Evolutionary conservation across 2,329 filamentous ascomycete species (phyloP), one percentile per base, ranked within the genome.

Genomic region (Fusarium avenaceum): DNA sequence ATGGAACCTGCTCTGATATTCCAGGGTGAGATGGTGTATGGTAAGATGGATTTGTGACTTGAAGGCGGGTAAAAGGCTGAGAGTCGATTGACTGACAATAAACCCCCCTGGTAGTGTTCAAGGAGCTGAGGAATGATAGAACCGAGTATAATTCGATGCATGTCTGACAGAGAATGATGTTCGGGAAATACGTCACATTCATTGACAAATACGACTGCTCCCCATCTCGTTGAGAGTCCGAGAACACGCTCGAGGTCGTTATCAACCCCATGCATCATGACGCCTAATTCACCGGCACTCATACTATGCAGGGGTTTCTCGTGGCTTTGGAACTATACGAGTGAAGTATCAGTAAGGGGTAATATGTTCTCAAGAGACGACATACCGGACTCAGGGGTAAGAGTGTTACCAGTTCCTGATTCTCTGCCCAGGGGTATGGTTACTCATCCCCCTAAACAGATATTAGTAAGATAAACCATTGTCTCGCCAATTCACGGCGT

Each of bases 161-260:
- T 56, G 17, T 52, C 43, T 0, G 59, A 58, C 0, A 53, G 30
- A 17, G 62, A 63, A 13, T 47, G 52, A 10, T 38, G 13, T n/a
- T 64, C 53, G 9, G 64, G 53, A 24, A 65, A 65, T 4, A 65
- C 47, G 4, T 58, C 53, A 8, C 47, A 65, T 35, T 64, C 62
- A 6, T 64, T 52, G 1, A 65, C 38, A 2, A 64, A 53, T 1
- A 64, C 53, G 2, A 53, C 59, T 4, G 62, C 59, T 19, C 48
- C 47, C 53, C 62, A 64, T 50, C 26, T 60, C 28, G 60, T 65
- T 4, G 60, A 65, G 1, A 65, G 40, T 7, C 65, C 61, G 6
- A 60, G 60, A 17, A 53, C 42, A 7, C 44, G 62, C 22, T 42
- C 38, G 7, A 65, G 30, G 17, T 48, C 48, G 8, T 38, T 14